phyloP scores from a whole-genome alignment of 257 asterid species.

The Vinca minor region DNA sequence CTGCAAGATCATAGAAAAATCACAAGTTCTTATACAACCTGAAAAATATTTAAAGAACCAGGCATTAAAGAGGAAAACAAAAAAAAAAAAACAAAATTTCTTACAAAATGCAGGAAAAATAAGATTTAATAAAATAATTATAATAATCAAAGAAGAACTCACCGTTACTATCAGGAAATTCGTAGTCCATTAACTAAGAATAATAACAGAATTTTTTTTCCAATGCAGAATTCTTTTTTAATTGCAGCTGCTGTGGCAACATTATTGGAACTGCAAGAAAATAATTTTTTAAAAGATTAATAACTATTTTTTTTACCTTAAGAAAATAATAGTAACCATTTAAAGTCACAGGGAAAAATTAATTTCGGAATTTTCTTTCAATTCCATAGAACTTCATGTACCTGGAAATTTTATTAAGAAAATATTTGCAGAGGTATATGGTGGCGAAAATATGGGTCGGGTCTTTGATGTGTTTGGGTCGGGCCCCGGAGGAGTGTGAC shows the following conservation, averaged over 20 bases:
- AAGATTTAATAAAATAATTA: no score
- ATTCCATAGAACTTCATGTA: neutral
- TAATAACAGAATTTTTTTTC: neutral
- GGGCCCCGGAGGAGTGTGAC: neutral
- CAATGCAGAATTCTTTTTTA: neutral
- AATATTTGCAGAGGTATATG: neutral
- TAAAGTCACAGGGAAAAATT: neutral
- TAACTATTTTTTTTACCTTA: neutral
- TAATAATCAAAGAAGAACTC: neutral
- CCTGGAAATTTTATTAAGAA: neutral
- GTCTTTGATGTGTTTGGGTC: neutral
- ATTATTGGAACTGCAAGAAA: slow-evolving; percentile 2
- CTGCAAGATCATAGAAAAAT: no score
- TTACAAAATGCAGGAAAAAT: neutral
- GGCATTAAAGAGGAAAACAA: neutral
- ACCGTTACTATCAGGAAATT: slow-evolving; percentile 9
- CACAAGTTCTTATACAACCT: no score
- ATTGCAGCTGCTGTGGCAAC: slow-evolving; percentile 5
- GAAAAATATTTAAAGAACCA: neutral
- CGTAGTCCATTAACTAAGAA: slow-evolving; percentile 14
- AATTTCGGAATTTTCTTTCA: neutral
- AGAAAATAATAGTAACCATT: neutral
- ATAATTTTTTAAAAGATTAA: neutral
- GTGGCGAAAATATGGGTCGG: neutral
- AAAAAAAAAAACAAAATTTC: neutral